Evolutionary conservation across 768 basidiomycete genomes (phyloP).

Genomic region (Trametopsis cervina): DNA sequence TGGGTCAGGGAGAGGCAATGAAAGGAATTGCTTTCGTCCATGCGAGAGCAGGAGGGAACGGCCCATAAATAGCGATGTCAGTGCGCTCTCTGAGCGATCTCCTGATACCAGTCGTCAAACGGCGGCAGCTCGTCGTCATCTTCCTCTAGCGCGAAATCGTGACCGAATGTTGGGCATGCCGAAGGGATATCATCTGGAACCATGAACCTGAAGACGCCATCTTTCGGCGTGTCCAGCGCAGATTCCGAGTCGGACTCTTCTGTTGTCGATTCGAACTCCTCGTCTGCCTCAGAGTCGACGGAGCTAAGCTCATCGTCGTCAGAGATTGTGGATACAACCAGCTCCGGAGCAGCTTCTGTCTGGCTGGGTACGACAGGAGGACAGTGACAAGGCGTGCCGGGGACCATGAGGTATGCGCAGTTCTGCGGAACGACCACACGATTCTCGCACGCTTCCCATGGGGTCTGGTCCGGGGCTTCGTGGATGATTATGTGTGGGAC

Average conservation of each 20-base stretch:
- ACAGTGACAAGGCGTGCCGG: neutral
- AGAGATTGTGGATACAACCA: neutral
- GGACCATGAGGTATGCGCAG: slow-evolving; percentile 12
- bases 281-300: neutral
- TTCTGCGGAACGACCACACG: slow-evolving; percentile 12
- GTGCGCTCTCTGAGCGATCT: slow-evolving; percentile 12
- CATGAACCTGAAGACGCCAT: neutral
- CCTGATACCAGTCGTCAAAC: slow-evolving; percentile 19
- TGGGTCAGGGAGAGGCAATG: neutral
- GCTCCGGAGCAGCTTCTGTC: neutral
- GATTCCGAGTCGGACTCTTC: neutral
- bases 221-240: neutral
- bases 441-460: slow-evolving; percentile 3
- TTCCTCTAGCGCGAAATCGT: slow-evolving; percentile 10
- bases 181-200: neutral
- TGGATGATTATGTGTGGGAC: slow-evolving; percentile 18
- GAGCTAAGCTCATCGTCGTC: neutral
- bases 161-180: neutral
- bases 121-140: slow-evolving; percentile 19
- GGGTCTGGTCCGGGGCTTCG: slow-evolving; percentile 13
- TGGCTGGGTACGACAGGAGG: neutral
- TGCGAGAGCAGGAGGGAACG: no score
- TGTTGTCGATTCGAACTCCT: neutral
- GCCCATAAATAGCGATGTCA: no score
- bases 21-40: neutral